Conservation (phyloP, 2,329 filamentous ascomycete species). For the Thelonectria discophora region DNA sequence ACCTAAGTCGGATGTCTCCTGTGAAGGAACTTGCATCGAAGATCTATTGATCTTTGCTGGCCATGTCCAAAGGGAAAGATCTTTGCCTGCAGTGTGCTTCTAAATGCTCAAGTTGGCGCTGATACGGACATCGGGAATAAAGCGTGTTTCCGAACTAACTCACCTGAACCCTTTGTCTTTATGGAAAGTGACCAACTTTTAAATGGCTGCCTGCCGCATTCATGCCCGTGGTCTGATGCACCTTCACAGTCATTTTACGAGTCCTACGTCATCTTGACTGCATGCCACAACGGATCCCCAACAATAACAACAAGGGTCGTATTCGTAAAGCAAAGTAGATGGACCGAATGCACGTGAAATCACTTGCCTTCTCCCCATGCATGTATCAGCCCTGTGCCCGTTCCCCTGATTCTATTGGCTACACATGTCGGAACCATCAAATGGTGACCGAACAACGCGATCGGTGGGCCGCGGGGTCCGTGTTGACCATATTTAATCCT, state of each 20-base stretch:
- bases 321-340: not conserved
- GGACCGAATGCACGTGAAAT: not conserved
- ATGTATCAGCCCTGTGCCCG: not conserved
- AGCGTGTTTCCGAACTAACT: no score
- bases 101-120: no score
- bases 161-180: no score
- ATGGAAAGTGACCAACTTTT: not conserved
- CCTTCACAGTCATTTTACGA: not conserved
- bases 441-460: not conserved
- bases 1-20: no score
- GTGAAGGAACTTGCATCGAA: no score
- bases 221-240: not conserved
- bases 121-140: no score
- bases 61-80: no score
- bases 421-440: not conserved
- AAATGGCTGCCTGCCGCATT: not conserved
- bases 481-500: not conserved
- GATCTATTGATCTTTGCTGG: no score
- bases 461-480: conserved; percentile 1
- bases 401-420: not conserved
- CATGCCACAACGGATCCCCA: not conserved
- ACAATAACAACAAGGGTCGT: not conserved
- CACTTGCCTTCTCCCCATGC: not conserved
- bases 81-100: no score
- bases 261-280: not conserved